phyloP scores from a whole-genome alignment of 2,329 filamentous ascomycete genomes.

The Fusarium mangiferae region DNA sequence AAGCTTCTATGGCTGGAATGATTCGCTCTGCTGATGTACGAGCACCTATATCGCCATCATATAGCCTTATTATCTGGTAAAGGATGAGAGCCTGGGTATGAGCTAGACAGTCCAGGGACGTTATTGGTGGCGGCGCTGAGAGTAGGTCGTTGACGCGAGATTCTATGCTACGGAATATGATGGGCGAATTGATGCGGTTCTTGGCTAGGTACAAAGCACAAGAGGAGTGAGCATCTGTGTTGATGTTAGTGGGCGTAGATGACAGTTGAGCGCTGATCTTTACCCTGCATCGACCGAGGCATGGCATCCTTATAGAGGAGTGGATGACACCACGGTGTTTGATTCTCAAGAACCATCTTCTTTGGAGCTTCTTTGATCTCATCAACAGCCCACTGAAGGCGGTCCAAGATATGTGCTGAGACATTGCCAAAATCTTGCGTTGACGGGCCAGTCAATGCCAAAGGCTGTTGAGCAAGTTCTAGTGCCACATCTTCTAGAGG shows the following conservation, averaged over 20 bases:
- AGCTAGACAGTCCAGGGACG: slow-evolving; percentile 49
- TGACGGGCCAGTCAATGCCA: slow-evolving; percentile 38
- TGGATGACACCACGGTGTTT: slow-evolving; percentile 65
- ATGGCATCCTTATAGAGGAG: slow-evolving; percentile 62
- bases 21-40: slow-evolving; percentile 52
- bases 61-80: slow-evolving; percentile 62
- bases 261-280: neutral
- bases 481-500: slow-evolving; percentile 26
- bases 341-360: slow-evolving; percentile 60
- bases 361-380: slow-evolving; percentile 60
- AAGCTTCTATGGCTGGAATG: slow-evolving; percentile 48
- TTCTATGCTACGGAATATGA: slow-evolving; percentile 62
- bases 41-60: slow-evolving; percentile 60
- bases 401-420: slow-evolving; percentile 45
- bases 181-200: slow-evolving; percentile 57
- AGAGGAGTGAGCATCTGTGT: slow-evolving; percentile 60
- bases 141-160: slow-evolving; percentile 57
- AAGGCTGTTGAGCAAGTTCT: slow-evolving; percentile 38
- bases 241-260: neutral
- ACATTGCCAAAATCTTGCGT: slow-evolving; percentile 36
- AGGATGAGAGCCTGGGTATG: slow-evolving; percentile 60
- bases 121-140: slow-evolving; percentile 46
- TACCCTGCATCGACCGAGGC: slow-evolving; percentile 63
- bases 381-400: slow-evolving; percentile 58
- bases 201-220: slow-evolving; percentile 64